phyloP scores from a whole-genome alignment of 306 rosid genomes.

The Trifolium subterraneum region DNA sequence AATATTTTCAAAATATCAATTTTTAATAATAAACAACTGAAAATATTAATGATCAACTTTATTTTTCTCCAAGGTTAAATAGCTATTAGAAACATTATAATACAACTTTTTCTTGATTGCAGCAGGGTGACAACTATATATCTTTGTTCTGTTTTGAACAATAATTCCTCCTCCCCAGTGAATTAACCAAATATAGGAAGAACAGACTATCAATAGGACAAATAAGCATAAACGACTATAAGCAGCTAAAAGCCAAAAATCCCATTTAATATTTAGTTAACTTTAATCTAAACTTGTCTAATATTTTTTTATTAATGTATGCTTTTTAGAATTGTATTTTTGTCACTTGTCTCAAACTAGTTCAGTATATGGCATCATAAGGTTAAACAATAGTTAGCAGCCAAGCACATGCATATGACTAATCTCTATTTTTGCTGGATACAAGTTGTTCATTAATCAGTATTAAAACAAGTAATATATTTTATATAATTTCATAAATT shows the following conservation, averaged over 20 bases:
- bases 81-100: constrained; percentile 26
- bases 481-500: not conserved
- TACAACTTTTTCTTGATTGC: constrained; percentile 27
- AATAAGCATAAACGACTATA: constrained; percentile 23
- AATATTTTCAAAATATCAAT: too few relatives aligned
- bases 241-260: not conserved
- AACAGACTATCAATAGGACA: constrained; percentile 46
- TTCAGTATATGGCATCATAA: not conserved
- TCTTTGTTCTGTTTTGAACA: not conserved
- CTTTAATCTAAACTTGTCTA: not conserved
- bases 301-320: not conserved
- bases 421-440: not conserved
- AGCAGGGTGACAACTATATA: constrained; percentile 36
- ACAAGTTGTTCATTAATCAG: not conserved
- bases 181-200: constrained; percentile 6
- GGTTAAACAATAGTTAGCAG: constrained; percentile 5
- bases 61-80: not conserved
- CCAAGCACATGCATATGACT: constrained; percentile 15
- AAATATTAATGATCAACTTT: not conserved
- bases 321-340: not conserved
- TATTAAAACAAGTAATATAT: not conserved
- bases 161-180: constrained; percentile 18
- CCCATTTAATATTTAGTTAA: constrained; percentile 1
- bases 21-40: too few relatives aligned
- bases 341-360: constrained; percentile 10